phyloP scores from a whole-genome alignment of 2,329 filamentous ascomycete genomes.

The Colletotrichum graminicola region DNA sequence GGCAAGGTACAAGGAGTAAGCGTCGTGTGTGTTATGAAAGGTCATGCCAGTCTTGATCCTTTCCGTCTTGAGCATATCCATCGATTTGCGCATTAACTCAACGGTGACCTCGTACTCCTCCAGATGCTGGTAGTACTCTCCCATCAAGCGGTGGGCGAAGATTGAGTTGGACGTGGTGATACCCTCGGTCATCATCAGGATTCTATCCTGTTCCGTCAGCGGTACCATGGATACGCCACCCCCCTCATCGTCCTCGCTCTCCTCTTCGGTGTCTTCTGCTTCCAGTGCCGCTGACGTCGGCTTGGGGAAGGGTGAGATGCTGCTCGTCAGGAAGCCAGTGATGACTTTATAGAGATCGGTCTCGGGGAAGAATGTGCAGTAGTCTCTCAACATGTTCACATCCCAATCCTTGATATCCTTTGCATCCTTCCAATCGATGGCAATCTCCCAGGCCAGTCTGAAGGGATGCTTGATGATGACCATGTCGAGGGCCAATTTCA shows the following conservation, averaged over 20 bases:
- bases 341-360: conserved; percentile 86
- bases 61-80: conserved; percentile 71
- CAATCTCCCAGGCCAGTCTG: conserved; percentile 89
- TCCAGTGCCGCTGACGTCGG: conserved; percentile 45
- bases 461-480: conserved; percentile 95
- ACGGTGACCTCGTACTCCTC: conserved; percentile 88
- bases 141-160: conserved; percentile 85
- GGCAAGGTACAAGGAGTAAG: conserved; percentile 81
- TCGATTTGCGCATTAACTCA: conserved; percentile 82
- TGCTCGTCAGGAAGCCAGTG: conserved; percentile 84
- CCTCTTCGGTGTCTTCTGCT: conserved; percentile 55
- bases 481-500: conserved; percentile 88
- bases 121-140: conserved; percentile 84
- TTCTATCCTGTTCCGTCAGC: conserved; percentile 80
- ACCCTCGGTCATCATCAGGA: conserved; percentile 84
- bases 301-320: conserved; percentile 83
- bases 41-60: conserved; percentile 74
- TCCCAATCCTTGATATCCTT: conserved; percentile 83
- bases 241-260: conserved; percentile 72
- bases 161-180: conserved; percentile 76
- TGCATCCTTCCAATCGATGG: conserved; percentile 88
- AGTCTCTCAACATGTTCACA: conserved; percentile 80
- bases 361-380: conserved; percentile 85
- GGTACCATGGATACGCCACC: conserved; percentile 67
- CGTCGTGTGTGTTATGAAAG: conserved; percentile 78